Base-by-base conservation (phyloP, 371 early-diverging fungal species). In the Mucor ambiguus region DNA sequence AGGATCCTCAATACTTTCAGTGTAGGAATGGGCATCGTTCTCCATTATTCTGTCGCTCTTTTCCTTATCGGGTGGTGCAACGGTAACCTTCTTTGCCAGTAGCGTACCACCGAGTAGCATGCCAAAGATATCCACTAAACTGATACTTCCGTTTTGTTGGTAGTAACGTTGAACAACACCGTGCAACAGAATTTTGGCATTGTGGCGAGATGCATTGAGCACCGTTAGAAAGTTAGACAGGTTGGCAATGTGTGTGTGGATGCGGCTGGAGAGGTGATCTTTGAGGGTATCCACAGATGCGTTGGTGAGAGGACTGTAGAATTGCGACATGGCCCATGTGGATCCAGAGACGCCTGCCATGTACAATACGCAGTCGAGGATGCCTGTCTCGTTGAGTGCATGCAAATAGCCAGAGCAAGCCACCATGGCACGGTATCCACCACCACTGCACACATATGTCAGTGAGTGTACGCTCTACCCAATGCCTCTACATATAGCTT, bases 401-500 rank as follows among this genome's bases (percentile, higher is more conserved):
- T 80, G 74, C 63, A 88, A 70, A 64, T 85, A 89, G 10, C 90
- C 91, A 2, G 78, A 73, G 14, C 85, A 85, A 10, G 84, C 83
- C 1, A 91, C 68, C 91, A 91, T 91, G 3, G 91, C 89, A 6
- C 91, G 84, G 69, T 85, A 89, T 3, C 91, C 91, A 7, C 91
- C 91, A 24, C 91, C 91, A 63, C 89, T 90, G 26, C 8, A 9
- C 2, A 60, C 35, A 11, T 38, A 18, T n/a, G n/a, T 8, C 9
- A 20, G 0, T 46, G n/a, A 24, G 22, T 49, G 4, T 9, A 24
- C 26, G 26, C 37, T 33, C 22, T 2, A 16, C 22, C 12, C 10
- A 10, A 12, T 26, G n/a, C n/a, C 26, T 55, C 14, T 8, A 5
- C 38, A 20, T 58, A 18, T 49, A 46, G 30, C 29, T 63, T 78